Evolutionary conservation across 495 filamentous ascomycete species (phyloP).

Genomic region (Penicillium psychrofluorescens): DNA sequence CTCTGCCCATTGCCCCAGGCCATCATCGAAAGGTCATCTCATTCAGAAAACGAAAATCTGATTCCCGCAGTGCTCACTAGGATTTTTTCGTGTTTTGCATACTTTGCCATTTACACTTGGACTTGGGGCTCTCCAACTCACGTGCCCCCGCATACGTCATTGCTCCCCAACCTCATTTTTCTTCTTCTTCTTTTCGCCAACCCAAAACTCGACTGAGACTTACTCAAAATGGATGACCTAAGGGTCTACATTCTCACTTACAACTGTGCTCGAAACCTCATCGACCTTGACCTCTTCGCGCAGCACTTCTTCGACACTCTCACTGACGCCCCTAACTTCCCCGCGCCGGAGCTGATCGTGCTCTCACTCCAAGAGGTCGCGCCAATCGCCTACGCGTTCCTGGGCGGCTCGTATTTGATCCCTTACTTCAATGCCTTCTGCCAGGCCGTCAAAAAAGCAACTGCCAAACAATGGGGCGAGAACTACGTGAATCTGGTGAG

Average conservation of each 20-base stretch:
- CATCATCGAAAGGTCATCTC: too few species aligned
- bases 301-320: slow-evolving; percentile 66
- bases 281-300: slow-evolving; percentile 59
- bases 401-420: slow-evolving; percentile 73
- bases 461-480: slow-evolving; percentile 29
- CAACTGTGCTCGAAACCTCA: slow-evolving; percentile 70
- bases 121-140: too few species aligned
- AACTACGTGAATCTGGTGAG: slow-evolving; percentile 47
- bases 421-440: slow-evolving; percentile 66
- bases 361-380: slow-evolving; percentile 86
- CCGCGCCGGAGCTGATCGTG: slow-evolving; percentile 61
- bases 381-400: slow-evolving; percentile 73
- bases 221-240: slow-evolving; percentile 37
- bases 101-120: too few species aligned
- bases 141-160: too few species aligned
- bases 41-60: too few species aligned
- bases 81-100: too few species aligned
- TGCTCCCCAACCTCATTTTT: too few species aligned
- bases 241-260: slow-evolving; percentile 74
- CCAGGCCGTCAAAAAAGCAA: slow-evolving; percentile 62
- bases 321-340: slow-evolving; percentile 30
- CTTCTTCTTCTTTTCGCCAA: neutral
- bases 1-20: too few species aligned
- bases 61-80: too few species aligned
- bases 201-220: too few species aligned